phyloP scores from a whole-genome alignment of 345 rosid genomes.

The Viola odorata region DNA sequence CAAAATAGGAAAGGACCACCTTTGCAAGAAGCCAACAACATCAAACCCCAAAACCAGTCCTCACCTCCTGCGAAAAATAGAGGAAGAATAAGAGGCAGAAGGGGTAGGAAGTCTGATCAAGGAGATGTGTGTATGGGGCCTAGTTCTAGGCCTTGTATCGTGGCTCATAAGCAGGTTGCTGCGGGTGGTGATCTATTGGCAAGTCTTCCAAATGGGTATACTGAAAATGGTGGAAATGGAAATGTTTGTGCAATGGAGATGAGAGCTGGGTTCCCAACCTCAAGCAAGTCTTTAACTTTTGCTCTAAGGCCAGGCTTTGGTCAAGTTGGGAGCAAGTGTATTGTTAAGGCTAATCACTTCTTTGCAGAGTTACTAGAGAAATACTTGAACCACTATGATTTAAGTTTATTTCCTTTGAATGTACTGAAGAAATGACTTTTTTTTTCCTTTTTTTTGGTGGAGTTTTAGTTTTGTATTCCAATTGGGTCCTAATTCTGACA shows the following conservation, averaged over 20 bases:
- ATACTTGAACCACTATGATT: constrained; percentile 94
- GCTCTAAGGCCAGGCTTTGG: constrained; percentile 90
- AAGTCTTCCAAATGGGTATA: constrained; percentile 24
- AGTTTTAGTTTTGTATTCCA: background rate
- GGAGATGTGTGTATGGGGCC: constrained; percentile 81
- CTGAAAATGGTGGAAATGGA: constrained; percentile 27
- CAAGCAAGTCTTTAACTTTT: constrained; percentile 69
- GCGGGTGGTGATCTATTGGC: constrained; percentile 25
- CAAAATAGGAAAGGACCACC: constrained; percentile 76
- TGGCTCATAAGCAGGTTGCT: constrained; percentile 48
- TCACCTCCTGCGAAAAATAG: constrained; percentile 65
- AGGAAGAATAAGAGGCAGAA: constrained; percentile 85
- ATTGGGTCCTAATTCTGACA: constrained; percentile 19
- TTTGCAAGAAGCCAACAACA: constrained; percentile 27
- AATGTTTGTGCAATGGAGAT: constrained; percentile 33
- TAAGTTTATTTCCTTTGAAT: constrained; percentile 36
- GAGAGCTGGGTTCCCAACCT: constrained; percentile 45
- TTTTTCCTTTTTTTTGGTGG: background rate
- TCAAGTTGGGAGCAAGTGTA: constrained; percentile 77
- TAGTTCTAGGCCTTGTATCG: constrained; percentile 85
- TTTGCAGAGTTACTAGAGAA: constrained; percentile 81
- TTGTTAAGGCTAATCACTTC: constrained; percentile 98
- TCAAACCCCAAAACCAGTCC: constrained; percentile 42
- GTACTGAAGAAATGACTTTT: constrained; percentile 5
- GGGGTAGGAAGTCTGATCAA: constrained; percentile 92